phyloP scores from a whole-genome alignment of 2,329 filamentous ascomycete species.

The Hypocrella siamensis region DNA sequence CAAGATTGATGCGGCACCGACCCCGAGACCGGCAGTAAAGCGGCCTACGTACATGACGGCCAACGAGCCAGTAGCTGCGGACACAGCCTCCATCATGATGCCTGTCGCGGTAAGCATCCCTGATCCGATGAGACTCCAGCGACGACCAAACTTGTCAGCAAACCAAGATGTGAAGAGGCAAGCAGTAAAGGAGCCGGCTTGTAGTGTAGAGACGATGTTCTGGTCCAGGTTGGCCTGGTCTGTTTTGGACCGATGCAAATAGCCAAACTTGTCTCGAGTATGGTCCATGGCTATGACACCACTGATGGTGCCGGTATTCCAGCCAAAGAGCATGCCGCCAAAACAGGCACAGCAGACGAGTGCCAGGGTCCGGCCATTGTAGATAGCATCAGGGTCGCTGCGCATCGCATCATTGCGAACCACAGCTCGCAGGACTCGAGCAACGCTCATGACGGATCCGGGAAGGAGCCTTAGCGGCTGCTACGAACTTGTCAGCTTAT shows the following conservation, averaged over 20 bases:
- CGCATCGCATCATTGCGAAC: constrained; percentile 60
- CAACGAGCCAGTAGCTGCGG: constrained; percentile 35
- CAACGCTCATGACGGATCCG: constrained; percentile 20
- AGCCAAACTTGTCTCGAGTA: constrained; percentile 32
- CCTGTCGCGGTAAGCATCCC: constrained; percentile 44
- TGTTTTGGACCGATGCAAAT: constrained; percentile 10
- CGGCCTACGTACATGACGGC: constrained; percentile 51
- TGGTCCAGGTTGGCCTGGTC: constrained; percentile 38
- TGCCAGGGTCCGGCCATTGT: constrained; percentile 52
- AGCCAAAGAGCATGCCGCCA: constrained; percentile 40
- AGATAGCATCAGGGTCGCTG: constrained; percentile 49
- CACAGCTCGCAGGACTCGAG: constrained; percentile 33
- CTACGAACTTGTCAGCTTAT: too few relatives aligned
- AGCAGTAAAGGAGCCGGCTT: constrained; percentile 52
- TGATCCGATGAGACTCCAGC: constrained; percentile 35
- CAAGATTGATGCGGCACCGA: constrained; percentile 31
- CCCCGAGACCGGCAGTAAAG: constrained; percentile 32
- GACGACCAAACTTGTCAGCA: constrained; percentile 40
- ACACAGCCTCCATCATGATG: constrained; percentile 46
- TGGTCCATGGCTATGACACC: constrained; percentile 46
- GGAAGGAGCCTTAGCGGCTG: too few relatives aligned
- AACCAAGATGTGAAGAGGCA: constrained; percentile 40
- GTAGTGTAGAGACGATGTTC: constrained; percentile 55
- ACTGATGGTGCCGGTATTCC: constrained; percentile 49
- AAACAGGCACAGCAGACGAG: constrained; percentile 52